Conservation (phyloP, 495 filamentous ascomycete species). For the Penicillium nucicola region DNA sequence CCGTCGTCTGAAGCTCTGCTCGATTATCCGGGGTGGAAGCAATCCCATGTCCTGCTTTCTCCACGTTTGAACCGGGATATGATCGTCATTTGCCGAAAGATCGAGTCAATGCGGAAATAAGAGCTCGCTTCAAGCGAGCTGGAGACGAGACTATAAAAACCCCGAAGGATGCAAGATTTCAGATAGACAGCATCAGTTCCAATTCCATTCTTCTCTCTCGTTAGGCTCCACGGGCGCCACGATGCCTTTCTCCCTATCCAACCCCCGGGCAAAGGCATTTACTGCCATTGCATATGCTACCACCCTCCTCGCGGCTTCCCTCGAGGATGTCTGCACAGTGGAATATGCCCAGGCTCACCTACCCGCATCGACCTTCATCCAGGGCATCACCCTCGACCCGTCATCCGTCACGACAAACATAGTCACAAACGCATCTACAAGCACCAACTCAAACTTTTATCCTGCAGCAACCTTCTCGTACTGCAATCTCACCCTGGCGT, state of each 20-base stretch:
- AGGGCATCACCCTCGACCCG: constrained; percentile 31
- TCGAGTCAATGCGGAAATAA: background rate
- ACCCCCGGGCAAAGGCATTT: background rate
- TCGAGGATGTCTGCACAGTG: constrained; percentile 30
- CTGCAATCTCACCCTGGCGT: constrained; percentile 43
- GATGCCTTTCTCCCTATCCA: background rate
- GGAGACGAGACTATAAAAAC: background rate
- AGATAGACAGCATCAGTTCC: too few species aligned
- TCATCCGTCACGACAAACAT: constrained; percentile 10
- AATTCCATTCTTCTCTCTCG: too few species aligned
- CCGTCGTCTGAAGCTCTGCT: background rate
- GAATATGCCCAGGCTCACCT: constrained; percentile 25
- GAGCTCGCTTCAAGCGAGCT: background rate
- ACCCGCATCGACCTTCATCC: constrained; percentile 20
- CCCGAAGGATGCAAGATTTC: background rate
- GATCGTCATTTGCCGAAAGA: background rate
- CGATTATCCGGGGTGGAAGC: too few species aligned
- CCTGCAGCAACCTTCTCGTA: constrained; percentile 22
- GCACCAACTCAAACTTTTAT: constrained; percentile 18
- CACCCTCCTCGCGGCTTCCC: constrained; percentile 1
- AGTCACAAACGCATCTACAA: constrained; percentile 22
- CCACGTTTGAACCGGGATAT: background rate
- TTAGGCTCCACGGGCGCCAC: background rate
- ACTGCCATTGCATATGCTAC: background rate
- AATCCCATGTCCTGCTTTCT: background rate